Base-by-base conservation (phyloP, 2,329 filamentous ascomycete species). In the Clarireedia monteithiana region DNA sequence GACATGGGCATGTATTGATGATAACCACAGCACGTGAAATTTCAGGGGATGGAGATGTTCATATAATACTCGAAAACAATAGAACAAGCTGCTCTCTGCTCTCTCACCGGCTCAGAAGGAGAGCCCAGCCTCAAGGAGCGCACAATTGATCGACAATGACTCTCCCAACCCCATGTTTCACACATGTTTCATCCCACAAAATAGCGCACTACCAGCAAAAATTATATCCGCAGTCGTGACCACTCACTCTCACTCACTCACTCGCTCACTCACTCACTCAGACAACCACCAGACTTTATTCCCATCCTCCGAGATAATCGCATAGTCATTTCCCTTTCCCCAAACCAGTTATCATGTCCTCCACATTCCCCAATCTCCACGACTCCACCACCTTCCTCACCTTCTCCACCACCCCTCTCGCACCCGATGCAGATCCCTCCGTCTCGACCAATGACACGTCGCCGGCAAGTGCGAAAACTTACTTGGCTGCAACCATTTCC, bases 401-500 rank as follows among this genome's bases (percentile, higher is more conserved):
- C 15, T 66, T 66, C 57, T 27, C 54, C 14, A 40, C 49, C 17
- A 59, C 51, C 27, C 63, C 64, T n/a, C 46, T 60, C 30, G 15
- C 48, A 26, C 45, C 52, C 10, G 38, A 49, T 55, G 26, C 48
- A n/a, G 48, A 26, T 40, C 15, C 47, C 30, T 20, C 24, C 15
- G 26, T 23, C 36, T 38, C 53, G 47, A 50, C 24, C 10, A 24
- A 12, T 24, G 26, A 47, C 15, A 5, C 20, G 44, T 9, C 44
- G 23, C 17, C 38, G 17, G 17, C 38, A 15, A 34, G 40, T 27
- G 14, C 15, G 34, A 30, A 53, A 27, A 50, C 58, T 20, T 64
- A 60, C 48, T 59, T 68, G 12, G 48, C 67, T 6, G 66, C 58
- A 27, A 65, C 63, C 2, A 62, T 67, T 48, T 54, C 50, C 27